Conservation (phyloP, 306 rosid genomes). For the Corylus americana region DNA sequence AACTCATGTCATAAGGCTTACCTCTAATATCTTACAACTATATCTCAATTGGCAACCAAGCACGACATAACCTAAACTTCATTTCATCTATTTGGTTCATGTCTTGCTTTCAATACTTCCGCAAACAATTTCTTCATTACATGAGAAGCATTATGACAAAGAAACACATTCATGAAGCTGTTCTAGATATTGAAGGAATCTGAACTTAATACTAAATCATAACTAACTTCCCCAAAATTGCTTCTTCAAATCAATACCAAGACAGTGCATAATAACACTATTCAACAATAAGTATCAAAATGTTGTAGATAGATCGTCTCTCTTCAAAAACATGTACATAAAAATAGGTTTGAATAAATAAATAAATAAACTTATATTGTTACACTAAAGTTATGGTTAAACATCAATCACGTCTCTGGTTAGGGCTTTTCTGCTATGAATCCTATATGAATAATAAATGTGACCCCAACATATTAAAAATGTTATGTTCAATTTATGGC, state of each 20-base stretch:
- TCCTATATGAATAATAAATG: background rate
- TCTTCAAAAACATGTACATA: background rate
- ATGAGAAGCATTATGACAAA: background rate
- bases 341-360: background rate
- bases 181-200: background rate
- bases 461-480: background rate
- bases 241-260: slow-evolving; percentile 1
- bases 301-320: background rate
- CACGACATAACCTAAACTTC: slow-evolving; percentile 5
- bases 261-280: background rate
- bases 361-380: background rate
- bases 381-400: background rate
- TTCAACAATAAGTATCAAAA: background rate
- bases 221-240: background rate
- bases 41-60: background rate
- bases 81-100: background rate
- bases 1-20: background rate
- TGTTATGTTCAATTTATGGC: background rate
- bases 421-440: background rate
- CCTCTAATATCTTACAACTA: background rate
- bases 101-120: background rate
- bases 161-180: background rate
- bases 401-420: background rate
- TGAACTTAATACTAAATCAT: background rate
- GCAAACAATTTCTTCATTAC: background rate